Conservation (phyloP, 148 eudicot genomes). For the Silene latifolia region DNA sequence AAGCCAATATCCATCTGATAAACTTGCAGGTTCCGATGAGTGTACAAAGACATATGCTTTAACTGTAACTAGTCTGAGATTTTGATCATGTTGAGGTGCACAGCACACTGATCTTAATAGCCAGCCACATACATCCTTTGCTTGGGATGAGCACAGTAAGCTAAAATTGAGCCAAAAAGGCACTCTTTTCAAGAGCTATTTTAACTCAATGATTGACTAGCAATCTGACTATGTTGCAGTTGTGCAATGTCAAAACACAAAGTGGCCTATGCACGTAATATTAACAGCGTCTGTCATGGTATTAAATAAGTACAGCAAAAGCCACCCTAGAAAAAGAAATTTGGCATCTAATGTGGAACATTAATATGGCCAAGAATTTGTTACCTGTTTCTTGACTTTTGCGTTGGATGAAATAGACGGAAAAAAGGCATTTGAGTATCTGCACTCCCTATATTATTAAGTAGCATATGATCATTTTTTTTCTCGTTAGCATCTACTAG, state of each 20-base stretch:
- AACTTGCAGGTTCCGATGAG: background rate
- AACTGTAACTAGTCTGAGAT: background rate
- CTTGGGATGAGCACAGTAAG: background rate
- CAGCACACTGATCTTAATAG: background rate
- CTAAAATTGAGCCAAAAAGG: background rate
- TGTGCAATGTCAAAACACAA: background rate
- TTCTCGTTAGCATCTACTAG: background rate
- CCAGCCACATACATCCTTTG: background rate
- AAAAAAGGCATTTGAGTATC: background rate
- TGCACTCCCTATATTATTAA: background rate
- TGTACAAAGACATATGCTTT: background rate
- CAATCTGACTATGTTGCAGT: constrained; percentile 1
- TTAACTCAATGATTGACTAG: background rate
- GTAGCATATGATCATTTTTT: background rate
- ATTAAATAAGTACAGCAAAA: background rate
- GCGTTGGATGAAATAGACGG: background rate
- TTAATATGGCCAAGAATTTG: background rate
- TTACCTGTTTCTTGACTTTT: background rate
- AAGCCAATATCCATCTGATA: background rate
- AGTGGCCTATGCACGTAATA: background rate
- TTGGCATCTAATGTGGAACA: background rate
- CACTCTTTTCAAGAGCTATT: background rate
- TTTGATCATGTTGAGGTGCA: background rate
- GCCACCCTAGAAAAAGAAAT: background rate
- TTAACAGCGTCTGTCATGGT: background rate